A percentile compares a stretch with the other conserved stretches of the same genome.
Conservation (phyloP, 441 rosid species). For the Adansonia rubrostipa region DNA sequence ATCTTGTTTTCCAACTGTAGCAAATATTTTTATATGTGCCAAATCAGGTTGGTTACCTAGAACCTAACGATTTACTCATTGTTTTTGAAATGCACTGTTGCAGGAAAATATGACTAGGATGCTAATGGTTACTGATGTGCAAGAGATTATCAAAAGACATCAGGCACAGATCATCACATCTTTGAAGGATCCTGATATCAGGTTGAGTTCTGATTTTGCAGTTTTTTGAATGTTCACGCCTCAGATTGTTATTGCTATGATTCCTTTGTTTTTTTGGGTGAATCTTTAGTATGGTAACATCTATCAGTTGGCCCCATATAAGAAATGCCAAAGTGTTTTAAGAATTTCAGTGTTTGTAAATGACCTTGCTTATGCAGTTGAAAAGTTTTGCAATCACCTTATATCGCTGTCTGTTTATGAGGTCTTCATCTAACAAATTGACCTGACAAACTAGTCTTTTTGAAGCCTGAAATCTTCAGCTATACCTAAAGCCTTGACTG, state of each 20-base stretch:
- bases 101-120: constrained; percentile 99
- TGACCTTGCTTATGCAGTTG: constrained; percentile 11
- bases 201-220: constrained; percentile 50
- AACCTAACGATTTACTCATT: constrained; percentile 19
- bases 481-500: background rate
- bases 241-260: constrained; percentile 1
- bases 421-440: background rate
- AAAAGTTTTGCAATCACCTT: constrained; percentile 13
- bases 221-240: background rate
- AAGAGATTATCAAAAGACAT: constrained; percentile 93
- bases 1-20: background rate
- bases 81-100: constrained; percentile 31
- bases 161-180: constrained; percentile 98
- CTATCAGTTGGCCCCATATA: constrained; percentile 1
- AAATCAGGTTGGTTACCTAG: background rate
- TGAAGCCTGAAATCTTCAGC: background rate
- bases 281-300: background rate
- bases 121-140: constrained; percentile 97
- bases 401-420: background rate
- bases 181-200: constrained; percentile 96
- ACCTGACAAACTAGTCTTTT: background rate
- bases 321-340: background rate
- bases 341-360: background rate
- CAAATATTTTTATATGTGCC: background rate
- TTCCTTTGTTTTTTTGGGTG: background rate